phyloP scores from a whole-genome alignment of 805 yeast genomes.

The Ogataea henricii region DNA sequence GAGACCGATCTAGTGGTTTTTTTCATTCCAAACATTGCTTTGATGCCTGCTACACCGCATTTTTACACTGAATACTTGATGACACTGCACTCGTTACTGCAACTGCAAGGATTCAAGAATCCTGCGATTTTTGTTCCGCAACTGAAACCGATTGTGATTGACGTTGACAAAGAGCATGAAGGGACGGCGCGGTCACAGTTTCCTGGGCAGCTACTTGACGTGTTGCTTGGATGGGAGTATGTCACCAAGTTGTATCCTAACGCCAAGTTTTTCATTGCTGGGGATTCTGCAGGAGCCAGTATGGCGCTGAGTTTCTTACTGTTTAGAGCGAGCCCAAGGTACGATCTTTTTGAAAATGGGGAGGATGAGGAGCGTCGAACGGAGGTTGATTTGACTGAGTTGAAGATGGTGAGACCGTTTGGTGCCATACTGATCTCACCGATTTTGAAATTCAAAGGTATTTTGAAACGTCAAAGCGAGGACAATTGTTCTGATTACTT shows the following conservation, averaged over 20 bases:
- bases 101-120: constrained; percentile 50
- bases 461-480: constrained; percentile 13
- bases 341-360: constrained; percentile 14
- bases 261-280: constrained; percentile 39
- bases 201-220: constrained; percentile 31
- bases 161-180: background rate
- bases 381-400: constrained; percentile 5
- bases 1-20: constrained; percentile 44
- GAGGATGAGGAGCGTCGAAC: constrained; percentile 30
- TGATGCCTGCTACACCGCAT: constrained; percentile 38
- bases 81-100: constrained; percentile 42
- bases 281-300: constrained; percentile 55
- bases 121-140: constrained; percentile 47
- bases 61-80: constrained; percentile 48
- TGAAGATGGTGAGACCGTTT: constrained; percentile 22
- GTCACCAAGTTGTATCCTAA: constrained; percentile 25
- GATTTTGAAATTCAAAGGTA: constrained; percentile 22
- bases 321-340: constrained; percentile 38
- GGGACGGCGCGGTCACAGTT: constrained; percentile 18
- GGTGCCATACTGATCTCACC: constrained; percentile 33
- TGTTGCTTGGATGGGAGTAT: constrained; percentile 37
- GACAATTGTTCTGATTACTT: constrained; percentile 22
- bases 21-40: constrained; percentile 48
- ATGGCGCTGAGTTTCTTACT: constrained; percentile 40
- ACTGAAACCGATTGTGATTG: constrained; percentile 17